Evolutionary conservation across 805 yeast species (phyloP), one percentile per base, ranked within the genome.

Genomic region (Yamadazyma sp.): DNA sequence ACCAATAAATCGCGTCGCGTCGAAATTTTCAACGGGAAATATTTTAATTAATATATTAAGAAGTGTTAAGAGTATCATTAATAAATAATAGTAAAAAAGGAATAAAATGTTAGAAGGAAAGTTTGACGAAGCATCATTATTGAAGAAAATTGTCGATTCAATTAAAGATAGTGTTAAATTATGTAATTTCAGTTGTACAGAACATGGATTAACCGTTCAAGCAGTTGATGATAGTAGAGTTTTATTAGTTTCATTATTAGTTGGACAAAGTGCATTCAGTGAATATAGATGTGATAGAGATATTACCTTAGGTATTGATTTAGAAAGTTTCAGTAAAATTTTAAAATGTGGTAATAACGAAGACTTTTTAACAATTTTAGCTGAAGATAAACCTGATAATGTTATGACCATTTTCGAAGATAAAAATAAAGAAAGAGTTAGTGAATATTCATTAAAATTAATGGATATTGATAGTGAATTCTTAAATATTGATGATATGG

Each of bases 181-280:
- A 51, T 93, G 97, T 70, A 93, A 93, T 74, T 86, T 93, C 73
- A 93, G 88, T 70, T 93, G 97, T 69, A 79, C 94, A n/a, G 93
- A 86, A 60, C 76, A 80, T 44, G 98, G 98, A 48, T 82, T 93
- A 53, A 83, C 94, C 8, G 91, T 94, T 15, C 98, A 93, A 70
- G 98, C 98, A 18, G 93, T 93, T 49, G 98, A 93, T 65, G 94
- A 88, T 58, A 88, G 98, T 18, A 86, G 97, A 73, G 96, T 93
- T 40, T 76, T 89, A 45, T 75, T 93, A 46, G 96, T 91, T 26
- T 84, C 95, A 14, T 70, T 93, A 44, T 77, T 86, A 50, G 82
- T 93, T 48, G 95, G 94, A 40, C 78, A 81, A 44, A 89, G 85
- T 42, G 89, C 95, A 9, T 93, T 93, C 69, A 73, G 78, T 42